Conservation (phyloP, 2,329 filamentous ascomycete genomes). For the Colletotrichum falcatum region DNA sequence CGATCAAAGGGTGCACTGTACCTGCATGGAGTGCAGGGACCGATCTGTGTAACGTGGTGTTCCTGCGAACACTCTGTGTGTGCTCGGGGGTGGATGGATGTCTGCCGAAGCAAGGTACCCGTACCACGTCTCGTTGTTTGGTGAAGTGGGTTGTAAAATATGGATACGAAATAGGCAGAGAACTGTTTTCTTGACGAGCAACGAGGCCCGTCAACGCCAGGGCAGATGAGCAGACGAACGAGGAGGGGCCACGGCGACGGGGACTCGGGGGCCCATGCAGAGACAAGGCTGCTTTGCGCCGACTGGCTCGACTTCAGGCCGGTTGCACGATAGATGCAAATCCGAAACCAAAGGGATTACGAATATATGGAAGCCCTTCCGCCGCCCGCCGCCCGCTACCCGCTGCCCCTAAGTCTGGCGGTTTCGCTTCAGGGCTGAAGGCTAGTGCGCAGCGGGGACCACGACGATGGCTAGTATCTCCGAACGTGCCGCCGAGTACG, state of each 20-base stretch:
- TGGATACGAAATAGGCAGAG: no score
- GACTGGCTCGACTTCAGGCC: conserved; percentile 9
- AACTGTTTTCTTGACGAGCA: background rate
- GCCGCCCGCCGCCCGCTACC: no score
- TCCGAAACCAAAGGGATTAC: background rate
- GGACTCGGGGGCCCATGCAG: background rate
- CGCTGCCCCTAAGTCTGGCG: background rate
- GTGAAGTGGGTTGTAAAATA: background rate
- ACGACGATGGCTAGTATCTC: background rate
- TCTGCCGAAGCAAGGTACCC: background rate
- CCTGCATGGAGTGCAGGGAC: no score
- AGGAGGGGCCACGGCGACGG: background rate
- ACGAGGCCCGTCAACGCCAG: background rate
- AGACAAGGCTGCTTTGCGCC: background rate
- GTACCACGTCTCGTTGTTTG: background rate
- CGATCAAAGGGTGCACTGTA: background rate
- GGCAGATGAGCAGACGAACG: background rate
- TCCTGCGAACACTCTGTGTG: background rate
- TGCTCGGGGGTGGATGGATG: background rate
- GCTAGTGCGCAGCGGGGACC: background rate
- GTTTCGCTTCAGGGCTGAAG: conserved; percentile 12
- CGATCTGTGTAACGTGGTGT: no score
- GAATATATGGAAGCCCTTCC: background rate
- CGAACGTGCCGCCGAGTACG: background rate
- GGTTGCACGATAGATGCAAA: background rate